Conservation (phyloP, 2,329 filamentous ascomycete species). For the Elsinoe arachidis region DNA sequence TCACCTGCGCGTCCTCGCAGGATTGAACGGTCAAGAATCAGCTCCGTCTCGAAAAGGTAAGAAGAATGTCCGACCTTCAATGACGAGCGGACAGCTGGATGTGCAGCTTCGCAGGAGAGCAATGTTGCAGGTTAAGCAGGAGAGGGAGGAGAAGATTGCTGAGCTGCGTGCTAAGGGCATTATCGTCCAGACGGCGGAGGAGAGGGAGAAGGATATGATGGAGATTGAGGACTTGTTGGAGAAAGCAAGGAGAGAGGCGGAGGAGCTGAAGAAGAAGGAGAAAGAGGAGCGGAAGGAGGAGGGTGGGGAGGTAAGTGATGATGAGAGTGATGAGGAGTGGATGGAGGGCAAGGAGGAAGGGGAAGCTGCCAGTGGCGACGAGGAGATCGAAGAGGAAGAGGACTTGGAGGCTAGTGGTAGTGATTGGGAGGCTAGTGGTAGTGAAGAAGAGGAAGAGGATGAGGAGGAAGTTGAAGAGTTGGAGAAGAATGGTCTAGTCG, state of each 20-base stretch:
- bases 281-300: constrained; percentile 48
- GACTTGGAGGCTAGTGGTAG: constrained; percentile 18
- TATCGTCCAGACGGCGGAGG: constrained; percentile 73
- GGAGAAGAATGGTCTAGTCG: constrained; percentile 21
- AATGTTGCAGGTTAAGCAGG: constrained; percentile 67
- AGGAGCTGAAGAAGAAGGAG: constrained; percentile 70
- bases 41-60: constrained; percentile 35
- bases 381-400: constrained; percentile 30
- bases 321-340: constrained; percentile 45
- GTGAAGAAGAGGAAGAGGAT: constrained; percentile 20
- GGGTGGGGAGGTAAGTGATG: constrained; percentile 42
- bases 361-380: constrained; percentile 25
- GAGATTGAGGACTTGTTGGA: constrained; percentile 83
- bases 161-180: constrained; percentile 72
- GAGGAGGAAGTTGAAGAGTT: constrained; percentile 30
- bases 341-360: constrained; percentile 23
- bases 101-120: constrained; percentile 60
- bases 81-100: constrained; percentile 64
- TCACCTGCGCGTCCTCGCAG: constrained; percentile 27
- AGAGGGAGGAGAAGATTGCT: constrained; percentile 68
- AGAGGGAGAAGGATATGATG: constrained; percentile 71
- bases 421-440: constrained; percentile 19
- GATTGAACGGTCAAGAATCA: constrained; percentile 27
- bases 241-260: constrained; percentile 70
- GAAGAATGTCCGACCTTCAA: constrained; percentile 50